phyloP scores from a whole-genome alignment of 2,329 filamentous ascomycete genomes.

The Colletotrichum nymphaeae region DNA sequence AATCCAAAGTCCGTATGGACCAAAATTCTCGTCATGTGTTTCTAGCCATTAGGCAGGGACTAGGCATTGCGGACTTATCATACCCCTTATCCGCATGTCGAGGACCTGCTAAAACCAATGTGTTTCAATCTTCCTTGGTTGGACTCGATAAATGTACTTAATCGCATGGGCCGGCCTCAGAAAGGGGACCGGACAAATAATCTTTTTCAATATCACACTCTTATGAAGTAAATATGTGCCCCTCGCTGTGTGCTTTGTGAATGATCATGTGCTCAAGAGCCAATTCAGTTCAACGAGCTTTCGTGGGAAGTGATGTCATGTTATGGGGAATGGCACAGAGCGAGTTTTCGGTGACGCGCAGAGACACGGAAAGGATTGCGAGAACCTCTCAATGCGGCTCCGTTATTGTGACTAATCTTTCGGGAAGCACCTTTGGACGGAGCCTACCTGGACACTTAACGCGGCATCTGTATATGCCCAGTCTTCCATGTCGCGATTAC shows the following conservation, averaged over 20 bases:
- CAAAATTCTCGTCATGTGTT: not conserved
- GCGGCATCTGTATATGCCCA: too few relatives aligned
- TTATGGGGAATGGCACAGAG: too few relatives aligned
- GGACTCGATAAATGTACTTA: constrained; percentile 25
- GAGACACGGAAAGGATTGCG: too few relatives aligned
- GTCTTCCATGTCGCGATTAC: too few relatives aligned
- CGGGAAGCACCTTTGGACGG: too few relatives aligned
- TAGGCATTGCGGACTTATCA: not conserved
- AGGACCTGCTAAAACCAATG: not conserved
- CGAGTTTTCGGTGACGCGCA: too few relatives aligned
- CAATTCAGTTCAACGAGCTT: too few relatives aligned
- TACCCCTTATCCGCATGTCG: not conserved
- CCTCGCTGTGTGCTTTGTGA: not conserved
- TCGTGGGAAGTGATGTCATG: too few relatives aligned
- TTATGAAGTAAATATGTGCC: not conserved
- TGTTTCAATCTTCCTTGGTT: not conserved
- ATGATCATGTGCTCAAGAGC: not conserved
- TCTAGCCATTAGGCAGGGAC: not conserved
- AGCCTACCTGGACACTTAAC: too few relatives aligned
- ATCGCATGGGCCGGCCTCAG: constrained; percentile 6
- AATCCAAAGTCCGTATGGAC: not conserved
- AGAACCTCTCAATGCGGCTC: too few relatives aligned
- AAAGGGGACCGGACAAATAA: constrained; percentile 7
- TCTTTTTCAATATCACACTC: not conserved
- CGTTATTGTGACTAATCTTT: too few relatives aligned